Evolutionary conservation across 2,329 filamentous ascomycete species (phyloP).

Genomic region (Microcyclosporella mali): DNA sequence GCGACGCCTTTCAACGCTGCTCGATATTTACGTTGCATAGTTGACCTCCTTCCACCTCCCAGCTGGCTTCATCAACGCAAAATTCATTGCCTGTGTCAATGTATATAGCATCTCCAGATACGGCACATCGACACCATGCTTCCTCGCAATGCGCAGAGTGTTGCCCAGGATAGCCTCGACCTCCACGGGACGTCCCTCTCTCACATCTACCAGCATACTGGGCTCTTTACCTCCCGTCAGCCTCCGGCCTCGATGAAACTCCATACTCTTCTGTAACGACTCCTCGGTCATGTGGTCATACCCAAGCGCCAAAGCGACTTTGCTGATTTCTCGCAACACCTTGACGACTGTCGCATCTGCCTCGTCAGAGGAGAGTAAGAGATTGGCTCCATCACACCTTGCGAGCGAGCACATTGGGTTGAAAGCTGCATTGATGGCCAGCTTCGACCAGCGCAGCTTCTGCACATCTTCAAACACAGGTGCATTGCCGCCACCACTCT

Average conservation of each 20-base stretch:
- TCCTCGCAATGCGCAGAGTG: slow-evolving; percentile 37
- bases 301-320: slow-evolving; percentile 36
- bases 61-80: slow-evolving; percentile 6
- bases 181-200: slow-evolving; percentile 40
- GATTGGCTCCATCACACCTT: slow-evolving; percentile 46
- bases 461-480: slow-evolving; percentile 50
- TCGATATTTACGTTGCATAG: background rate
- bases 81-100: slow-evolving; percentile 34
- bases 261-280: slow-evolving; percentile 35
- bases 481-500: slow-evolving; percentile 40
- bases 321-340: slow-evolving; percentile 42
- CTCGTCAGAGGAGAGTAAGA: slow-evolving; percentile 39
- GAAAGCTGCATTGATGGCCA: slow-evolving; percentile 55
- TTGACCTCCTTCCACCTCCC: slow-evolving; percentile 1
- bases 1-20: too few species aligned
- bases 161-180: slow-evolving; percentile 47
- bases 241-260: slow-evolving; percentile 35
- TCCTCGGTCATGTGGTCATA: slow-evolving; percentile 33
- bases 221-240: slow-evolving; percentile 38
- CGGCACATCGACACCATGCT: slow-evolving; percentile 35
- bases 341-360: slow-evolving; percentile 34
- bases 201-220: slow-evolving; percentile 46
- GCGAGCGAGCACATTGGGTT: slow-evolving; percentile 55
- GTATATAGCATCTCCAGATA: slow-evolving; percentile 41
- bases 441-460: slow-evolving; percentile 52